Evolutionary conservation across 371 early-diverging fungal species (phyloP), one percentile per base, ranked within the genome.

Genomic region (Apophysomyces sp.): DNA sequence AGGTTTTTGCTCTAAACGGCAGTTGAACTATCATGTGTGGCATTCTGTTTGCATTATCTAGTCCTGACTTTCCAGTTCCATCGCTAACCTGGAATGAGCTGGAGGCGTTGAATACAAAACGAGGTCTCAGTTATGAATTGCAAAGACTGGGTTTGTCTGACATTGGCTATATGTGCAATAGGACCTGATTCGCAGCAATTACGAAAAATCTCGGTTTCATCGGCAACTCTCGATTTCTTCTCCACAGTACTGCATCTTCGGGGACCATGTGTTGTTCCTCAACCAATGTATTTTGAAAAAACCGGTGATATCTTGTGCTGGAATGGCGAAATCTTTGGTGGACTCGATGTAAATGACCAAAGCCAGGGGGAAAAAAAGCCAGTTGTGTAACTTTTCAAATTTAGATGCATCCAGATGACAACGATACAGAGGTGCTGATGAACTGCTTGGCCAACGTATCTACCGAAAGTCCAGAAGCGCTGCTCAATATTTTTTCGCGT

Each of bases 291-390:
- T 63, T 78, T 30, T 37, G 34, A 31, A 32, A 26, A 34, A 3
- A 61, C 75, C 3, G 86, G 84, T 4, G 82, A 89, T 64, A 65
- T 89, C 4, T 69, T 94, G 9, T 85, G 90, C 66, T 93, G 90
- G 91, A 93, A 93, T 63, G 93, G 93, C 28, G 93, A 93, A 62
- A 79, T 91, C n/a, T 93, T 91, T 80, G 84, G 78, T 58, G 93
- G 92, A 1, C 67, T 91, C 4, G 61, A 76, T 16, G 85, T 90
- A 52, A 61, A 69, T 3, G 13, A 11, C 11, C 13, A 34, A 8
- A 34, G 11, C 34, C n/a, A n/a, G n/a, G 34, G 13, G 4, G 34
- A 34, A 34, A 34, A 34, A 2, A 34, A 34, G 34, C 34, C 34
- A 0, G 1, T 24, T 8, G 16, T 44, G 49, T 44, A 44, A 21